These are phyloP conservation scores for Hypholoma fasciculare DNA, from an alignment of 768 basidiomycete genomes.

Conservation along the genomic window DNA sequence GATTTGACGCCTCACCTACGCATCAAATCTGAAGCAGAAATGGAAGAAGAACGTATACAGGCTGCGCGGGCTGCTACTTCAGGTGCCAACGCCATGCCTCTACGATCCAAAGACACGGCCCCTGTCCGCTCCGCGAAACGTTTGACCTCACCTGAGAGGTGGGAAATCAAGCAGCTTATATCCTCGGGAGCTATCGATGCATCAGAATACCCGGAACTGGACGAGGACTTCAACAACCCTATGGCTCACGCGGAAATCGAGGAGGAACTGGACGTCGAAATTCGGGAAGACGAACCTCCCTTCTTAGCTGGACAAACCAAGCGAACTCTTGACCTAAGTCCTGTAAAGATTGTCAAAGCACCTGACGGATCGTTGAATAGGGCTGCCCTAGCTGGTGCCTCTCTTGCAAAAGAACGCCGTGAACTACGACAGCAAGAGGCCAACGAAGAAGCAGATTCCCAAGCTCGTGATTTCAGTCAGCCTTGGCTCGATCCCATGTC, in stretches of 20 bases:
- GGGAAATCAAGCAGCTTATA: conserved; percentile 99
- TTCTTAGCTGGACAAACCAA: conserved; percentile 98
- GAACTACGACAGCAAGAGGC: conserved; percentile 93
- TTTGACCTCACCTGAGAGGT: conserved; percentile 93
- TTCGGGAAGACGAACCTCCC: conserved; percentile 94
- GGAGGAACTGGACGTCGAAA: conserved; percentile 96
- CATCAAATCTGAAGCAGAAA: conserved; percentile 91
- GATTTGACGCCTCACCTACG: conserved; percentile 95
- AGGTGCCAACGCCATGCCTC: conserved; percentile 86
- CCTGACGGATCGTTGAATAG: conserved; percentile 97
- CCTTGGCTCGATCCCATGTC: conserved; percentile 99
- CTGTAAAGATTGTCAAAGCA: conserved; percentile 97
- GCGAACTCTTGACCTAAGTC: conserved; percentile 91
- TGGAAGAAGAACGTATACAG: conserved; percentile 74
- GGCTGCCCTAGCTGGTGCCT: conserved; percentile 91
- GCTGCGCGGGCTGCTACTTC: conserved; percentile 62
- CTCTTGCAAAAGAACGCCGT: conserved; percentile 91
- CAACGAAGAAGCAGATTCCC: conserved; percentile 92
- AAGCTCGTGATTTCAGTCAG: conserved; percentile 91
- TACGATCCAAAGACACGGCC: conserved; percentile 54
- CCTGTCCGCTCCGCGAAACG: conserved; percentile 79
- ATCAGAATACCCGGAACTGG: conserved; percentile 91
- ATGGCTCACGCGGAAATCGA: conserved; percentile 85
- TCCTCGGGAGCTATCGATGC: conserved; percentile 91
- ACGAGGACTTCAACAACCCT: conserved; percentile 81